Conservation (phyloP, 2,329 filamentous ascomycete genomes). For the Diaporthe aspalathi region DNA sequence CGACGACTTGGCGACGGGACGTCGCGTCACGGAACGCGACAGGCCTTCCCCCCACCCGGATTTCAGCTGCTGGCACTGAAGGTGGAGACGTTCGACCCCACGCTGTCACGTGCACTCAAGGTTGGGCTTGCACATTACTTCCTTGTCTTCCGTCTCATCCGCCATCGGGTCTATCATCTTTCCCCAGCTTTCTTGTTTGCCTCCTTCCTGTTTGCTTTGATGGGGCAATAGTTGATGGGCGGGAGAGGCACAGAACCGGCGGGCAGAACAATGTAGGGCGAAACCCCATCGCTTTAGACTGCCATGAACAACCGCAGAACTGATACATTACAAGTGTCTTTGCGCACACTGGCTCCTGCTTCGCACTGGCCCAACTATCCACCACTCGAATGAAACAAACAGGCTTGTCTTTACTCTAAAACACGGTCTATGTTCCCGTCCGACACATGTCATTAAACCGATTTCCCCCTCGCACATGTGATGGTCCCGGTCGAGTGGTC, state of each 20-base stretch:
- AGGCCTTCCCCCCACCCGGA: neutral
- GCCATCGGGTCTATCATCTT: neutral
- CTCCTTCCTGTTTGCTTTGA: too few species aligned
- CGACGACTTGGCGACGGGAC: neutral
- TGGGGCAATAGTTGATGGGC: too few species aligned
- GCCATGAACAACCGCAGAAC: neutral
- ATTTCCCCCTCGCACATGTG: neutral
- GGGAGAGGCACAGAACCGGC: too few species aligned
- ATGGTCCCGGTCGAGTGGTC: neutral
- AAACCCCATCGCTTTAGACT: neutral
- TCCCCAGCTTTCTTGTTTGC: neutral
- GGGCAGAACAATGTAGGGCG: too few species aligned
- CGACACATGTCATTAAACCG: conserved; percentile 19
- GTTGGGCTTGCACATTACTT: too few species aligned
- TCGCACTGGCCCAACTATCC: neutral
- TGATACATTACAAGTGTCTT: neutral
- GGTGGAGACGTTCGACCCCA: conserved; percentile 8
- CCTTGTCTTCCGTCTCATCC: neutral
- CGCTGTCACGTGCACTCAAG: conserved; percentile 35
- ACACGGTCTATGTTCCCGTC: conserved; percentile 2
- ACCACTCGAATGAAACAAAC: neutral
- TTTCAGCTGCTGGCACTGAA: neutral
- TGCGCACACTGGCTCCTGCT: neutral
- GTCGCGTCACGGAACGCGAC: conserved; percentile 24
- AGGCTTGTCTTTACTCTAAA: conserved; percentile 25